Evolutionary conservation across 352 stramenopile genomes (phyloP).

Genomic region (Globisporangium takayamanum): DNA sequence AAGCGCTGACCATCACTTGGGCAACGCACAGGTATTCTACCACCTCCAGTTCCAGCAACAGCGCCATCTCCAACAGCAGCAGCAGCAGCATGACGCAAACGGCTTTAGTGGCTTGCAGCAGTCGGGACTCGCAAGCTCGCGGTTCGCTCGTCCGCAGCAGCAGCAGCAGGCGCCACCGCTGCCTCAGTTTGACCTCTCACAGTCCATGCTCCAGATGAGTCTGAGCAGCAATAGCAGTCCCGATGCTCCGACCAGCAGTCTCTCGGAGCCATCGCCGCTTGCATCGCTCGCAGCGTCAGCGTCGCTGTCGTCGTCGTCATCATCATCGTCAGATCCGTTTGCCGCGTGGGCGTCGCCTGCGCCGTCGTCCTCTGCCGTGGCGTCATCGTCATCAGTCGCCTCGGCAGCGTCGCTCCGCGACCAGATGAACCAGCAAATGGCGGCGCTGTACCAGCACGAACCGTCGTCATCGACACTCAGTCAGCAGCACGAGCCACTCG

Average conservation of each 20-base stretch:
- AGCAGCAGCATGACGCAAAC: conserved; percentile 16
- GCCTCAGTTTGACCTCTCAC: conserved; percentile 31
- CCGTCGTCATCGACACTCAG: not conserved
- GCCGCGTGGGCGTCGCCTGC: conserved; percentile 4
- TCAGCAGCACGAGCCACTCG: conserved; percentile 24
- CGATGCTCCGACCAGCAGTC: conserved; percentile 2
- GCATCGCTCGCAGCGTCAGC: conserved; percentile 13
- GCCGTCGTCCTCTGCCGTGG: conserved; percentile 1
- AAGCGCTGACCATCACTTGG: not conserved
- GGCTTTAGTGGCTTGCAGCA: conserved; percentile 17
- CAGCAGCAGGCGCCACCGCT: not conserved
- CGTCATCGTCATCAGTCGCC: conserved; percentile 7
- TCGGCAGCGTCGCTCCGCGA: conserved; percentile 30
- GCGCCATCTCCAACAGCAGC: conserved; percentile 24
- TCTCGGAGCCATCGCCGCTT: conserved; percentile 3
- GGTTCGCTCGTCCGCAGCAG: conserved; percentile 1
- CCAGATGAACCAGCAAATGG: conserved; percentile 79
- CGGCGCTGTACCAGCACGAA: conserved; percentile 48
- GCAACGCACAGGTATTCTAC: conserved; percentile 19
- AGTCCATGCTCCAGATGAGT: conserved; percentile 36
- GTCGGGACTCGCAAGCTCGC: not conserved
- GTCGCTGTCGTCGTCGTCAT: conserved; percentile 13
- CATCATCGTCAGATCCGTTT: conserved; percentile 13
- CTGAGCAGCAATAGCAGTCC: conserved; percentile 10
- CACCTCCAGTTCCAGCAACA: conserved; percentile 43